Evolutionary conservation across 2,329 filamentous ascomycete species (phyloP).

Genomic region (Monilinia polystroma): DNA sequence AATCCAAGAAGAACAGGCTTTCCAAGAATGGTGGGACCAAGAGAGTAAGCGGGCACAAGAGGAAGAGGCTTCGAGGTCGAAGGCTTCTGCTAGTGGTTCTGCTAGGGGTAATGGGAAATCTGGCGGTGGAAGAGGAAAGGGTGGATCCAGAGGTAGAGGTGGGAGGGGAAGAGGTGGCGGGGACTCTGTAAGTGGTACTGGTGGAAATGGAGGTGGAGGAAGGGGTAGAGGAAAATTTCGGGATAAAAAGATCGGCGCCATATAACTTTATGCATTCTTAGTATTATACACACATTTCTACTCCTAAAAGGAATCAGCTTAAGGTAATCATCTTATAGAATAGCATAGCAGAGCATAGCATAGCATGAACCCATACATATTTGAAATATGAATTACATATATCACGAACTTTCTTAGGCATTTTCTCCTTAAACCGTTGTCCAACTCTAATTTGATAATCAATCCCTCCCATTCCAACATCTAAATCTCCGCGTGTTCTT

Average conservation of each 20-base stretch:
- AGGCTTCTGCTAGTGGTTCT: slow-evolving; percentile 23
- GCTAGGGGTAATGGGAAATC: slow-evolving; percentile 33
- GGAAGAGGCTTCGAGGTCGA: slow-evolving; percentile 34
- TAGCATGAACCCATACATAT: background rate
- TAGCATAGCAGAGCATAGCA: background rate
- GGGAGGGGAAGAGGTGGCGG: slow-evolving; percentile 15
- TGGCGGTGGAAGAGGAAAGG: slow-evolving; percentile 28
- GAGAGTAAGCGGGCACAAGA: slow-evolving; percentile 69
- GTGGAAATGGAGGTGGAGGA: slow-evolving; percentile 23
- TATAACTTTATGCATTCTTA: slow-evolving; percentile 15
- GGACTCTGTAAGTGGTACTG: background rate
- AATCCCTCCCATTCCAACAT: no score
- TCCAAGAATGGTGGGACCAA: slow-evolving; percentile 94
- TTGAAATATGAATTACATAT: background rate
- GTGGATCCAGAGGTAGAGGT: slow-evolving; percentile 27
- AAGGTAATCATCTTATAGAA: background rate
- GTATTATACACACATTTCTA: background rate
- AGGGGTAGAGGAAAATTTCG: slow-evolving; percentile 24
- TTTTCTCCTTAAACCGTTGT: no score
- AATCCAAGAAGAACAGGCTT: slow-evolving; percentile 95
- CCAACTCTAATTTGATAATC: no score
- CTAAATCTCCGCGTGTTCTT: no score
- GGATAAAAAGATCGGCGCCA: slow-evolving; percentile 17
- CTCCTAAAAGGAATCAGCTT: background rate
- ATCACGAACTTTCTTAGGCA: no score